Percentiles rank a stretch among this genome's conserved stretches.
These are phyloP conservation scores for Dictyostelium capitatum DNA, from an alignment of 78 protist genomes.

Conservation along the genomic window DNA sequence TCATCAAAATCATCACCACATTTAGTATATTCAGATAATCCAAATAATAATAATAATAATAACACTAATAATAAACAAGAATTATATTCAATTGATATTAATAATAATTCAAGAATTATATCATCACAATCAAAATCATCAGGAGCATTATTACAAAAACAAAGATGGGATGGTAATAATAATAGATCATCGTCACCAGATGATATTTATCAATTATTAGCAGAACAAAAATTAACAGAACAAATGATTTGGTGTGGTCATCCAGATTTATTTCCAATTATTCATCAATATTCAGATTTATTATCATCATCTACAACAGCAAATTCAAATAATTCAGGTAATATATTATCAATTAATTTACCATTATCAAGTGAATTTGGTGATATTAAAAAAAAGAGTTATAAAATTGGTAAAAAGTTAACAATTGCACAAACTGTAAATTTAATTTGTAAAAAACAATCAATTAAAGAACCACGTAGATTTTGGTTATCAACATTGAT, in stretches of 20 bases:
- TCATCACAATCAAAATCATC: conserved; percentile 18
- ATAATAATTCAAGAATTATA: neutral
- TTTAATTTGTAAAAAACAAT: conserved; percentile 56
- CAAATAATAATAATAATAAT: neutral
- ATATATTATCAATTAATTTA: conserved; percentile 40
- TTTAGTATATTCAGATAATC: conserved; percentile 9
- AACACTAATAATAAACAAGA: no score
- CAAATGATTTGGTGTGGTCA: conserved; percentile 78
- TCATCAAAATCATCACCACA: conserved; percentile 27
- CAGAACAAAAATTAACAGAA: conserved; percentile 76
- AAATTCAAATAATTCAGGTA: conserved; percentile 2
- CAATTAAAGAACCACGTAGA: conserved; percentile 43
- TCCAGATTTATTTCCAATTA: conserved; percentile 63
- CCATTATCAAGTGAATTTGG: conserved; percentile 41
- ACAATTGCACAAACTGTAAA: conserved; percentile 74
- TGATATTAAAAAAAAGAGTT: conserved; percentile 42
- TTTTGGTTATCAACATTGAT: conserved; percentile 51
- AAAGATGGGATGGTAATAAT: conserved; percentile 10
- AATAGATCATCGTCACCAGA: neutral
- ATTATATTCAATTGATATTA: no score
- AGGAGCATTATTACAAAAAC: conserved; percentile 12
- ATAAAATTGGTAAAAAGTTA: conserved; percentile 59
- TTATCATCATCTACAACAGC: neutral
- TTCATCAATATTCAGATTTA: conserved; percentile 24
- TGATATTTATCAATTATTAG: conserved; percentile 43